phyloP scores from a whole-genome alignment of 78 protist species.

The Dictyostelium intermedium region DNA sequence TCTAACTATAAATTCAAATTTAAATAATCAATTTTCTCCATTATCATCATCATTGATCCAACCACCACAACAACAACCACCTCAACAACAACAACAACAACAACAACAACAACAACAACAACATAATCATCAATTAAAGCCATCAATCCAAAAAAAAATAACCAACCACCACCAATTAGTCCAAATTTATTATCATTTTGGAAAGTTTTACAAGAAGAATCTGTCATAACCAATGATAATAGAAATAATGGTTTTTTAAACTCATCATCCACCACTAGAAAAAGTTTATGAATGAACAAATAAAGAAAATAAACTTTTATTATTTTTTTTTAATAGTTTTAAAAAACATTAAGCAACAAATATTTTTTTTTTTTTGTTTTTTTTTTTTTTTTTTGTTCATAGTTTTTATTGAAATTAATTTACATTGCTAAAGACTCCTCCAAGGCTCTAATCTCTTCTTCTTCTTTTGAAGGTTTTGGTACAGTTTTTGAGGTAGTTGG shows the following conservation, averaged over 20 bases:
- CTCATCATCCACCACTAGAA: not conserved
- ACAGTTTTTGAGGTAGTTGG: constrained; percentile 3
- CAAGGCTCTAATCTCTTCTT: constrained; percentile 60
- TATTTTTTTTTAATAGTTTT: not conserved
- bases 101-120: not conserved
- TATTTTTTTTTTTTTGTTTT: not conserved
- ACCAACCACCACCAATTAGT: not conserved
- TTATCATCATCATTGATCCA: too few species aligned
- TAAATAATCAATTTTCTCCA: not conserved
- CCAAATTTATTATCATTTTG: not conserved
- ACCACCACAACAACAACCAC: not conserved
- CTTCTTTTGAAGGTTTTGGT: constrained; percentile 41
- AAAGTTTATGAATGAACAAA: not conserved
- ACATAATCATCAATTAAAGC: not conserved
- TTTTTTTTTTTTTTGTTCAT: not conserved
- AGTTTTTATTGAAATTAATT: not conserved
- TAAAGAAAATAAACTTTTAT: not conserved
- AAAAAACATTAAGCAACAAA: not conserved
- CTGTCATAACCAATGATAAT: not conserved
- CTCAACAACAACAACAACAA: not conserved
- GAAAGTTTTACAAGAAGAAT: not conserved
- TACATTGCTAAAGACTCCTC: constrained; percentile 68
- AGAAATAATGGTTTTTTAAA: not conserved
- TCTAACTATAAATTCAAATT: not conserved
- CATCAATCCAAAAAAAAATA: not conserved